A percentile compares a stretch with the other conserved stretches of the same genome.
Conservation (phyloP, 2,329 filamentous ascomycete genomes). For the Ophiosphaerella herpotricha region DNA sequence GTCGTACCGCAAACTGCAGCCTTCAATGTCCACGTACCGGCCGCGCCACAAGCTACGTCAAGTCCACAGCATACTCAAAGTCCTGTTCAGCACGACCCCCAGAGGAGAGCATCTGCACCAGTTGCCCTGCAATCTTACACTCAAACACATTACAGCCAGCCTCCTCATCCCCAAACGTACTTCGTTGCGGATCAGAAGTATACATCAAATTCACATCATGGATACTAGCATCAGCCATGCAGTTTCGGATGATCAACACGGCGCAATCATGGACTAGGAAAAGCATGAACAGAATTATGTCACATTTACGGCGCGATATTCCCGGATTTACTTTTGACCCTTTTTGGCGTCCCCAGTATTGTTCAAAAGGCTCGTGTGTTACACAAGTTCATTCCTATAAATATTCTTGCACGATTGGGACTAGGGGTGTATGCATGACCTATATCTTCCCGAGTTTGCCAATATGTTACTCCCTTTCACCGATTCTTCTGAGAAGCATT, state of each 20-base stretch:
- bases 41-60: conserved; percentile 21
- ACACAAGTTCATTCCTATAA: no score
- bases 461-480: not conserved
- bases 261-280: not conserved
- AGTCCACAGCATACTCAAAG: conserved; percentile 19
- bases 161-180: conserved; percentile 31
- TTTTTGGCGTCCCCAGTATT: not conserved
- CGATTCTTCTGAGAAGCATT: not conserved
- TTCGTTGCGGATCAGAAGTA: conserved; percentile 34
- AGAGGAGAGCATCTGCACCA: conserved; percentile 38
- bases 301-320: not conserved
- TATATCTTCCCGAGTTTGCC: no score
- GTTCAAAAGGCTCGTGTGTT: no score
- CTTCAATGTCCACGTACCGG: conserved; percentile 29
- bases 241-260: not conserved
- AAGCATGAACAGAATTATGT: not conserved
- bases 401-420: no score
- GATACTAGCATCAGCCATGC: conserved; percentile 6
- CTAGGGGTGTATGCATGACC: no score
- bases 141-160: conserved; percentile 26
- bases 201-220: conserved; percentile 10
- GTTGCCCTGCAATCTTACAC: conserved; percentile 32
- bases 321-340: not conserved
- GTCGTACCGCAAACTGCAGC: conserved; percentile 25
- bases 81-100: conserved; percentile 21